A percentile compares a stretch with the other conserved stretches of the same genome.
Conservation (phyloP, 2,329 filamentous ascomycete genomes). For the Penicillium sp. region DNA sequence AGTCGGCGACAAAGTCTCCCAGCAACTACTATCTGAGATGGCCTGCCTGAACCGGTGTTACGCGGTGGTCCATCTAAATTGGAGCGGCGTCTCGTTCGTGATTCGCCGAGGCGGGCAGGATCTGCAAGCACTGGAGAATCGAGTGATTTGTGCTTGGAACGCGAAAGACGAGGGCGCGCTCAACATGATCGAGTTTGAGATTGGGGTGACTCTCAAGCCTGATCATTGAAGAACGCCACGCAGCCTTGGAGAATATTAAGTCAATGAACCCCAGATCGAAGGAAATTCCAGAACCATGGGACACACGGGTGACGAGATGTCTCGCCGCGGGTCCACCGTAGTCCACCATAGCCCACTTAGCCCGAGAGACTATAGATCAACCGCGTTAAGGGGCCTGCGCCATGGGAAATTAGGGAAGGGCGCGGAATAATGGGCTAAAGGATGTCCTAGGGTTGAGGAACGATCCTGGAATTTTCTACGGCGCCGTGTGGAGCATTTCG, state of each 20-base stretch:
- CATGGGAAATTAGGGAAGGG: neutral
- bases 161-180: conserved; percentile 8
- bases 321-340: conserved; percentile 4
- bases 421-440: neutral
- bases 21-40: conserved; percentile 2
- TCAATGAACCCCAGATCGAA: neutral
- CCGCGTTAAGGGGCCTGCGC: conserved; percentile 11
- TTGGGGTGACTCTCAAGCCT: conserved; percentile 9
- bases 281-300: conserved; percentile 9
- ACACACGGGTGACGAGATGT: neutral
- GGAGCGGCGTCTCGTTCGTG: conserved; percentile 9
- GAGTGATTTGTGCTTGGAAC: conserved; percentile 10
- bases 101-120: conserved; percentile 7
- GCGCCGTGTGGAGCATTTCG: neutral
- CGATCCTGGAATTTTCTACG: conserved; percentile 22
- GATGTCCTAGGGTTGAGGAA: neutral
- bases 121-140: conserved; percentile 6
- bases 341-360: conserved; percentile 13
- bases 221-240: neutral
- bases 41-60: neutral
- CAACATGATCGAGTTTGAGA: conserved; percentile 5
- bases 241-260: neutral
- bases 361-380: conserved; percentile 16
- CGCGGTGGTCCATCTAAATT: conserved; percentile 5
- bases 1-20: neutral